Evolutionary conservation across 2,329 filamentous ascomycete species (phyloP).

Genomic region (Thelonectria discophora): DNA sequence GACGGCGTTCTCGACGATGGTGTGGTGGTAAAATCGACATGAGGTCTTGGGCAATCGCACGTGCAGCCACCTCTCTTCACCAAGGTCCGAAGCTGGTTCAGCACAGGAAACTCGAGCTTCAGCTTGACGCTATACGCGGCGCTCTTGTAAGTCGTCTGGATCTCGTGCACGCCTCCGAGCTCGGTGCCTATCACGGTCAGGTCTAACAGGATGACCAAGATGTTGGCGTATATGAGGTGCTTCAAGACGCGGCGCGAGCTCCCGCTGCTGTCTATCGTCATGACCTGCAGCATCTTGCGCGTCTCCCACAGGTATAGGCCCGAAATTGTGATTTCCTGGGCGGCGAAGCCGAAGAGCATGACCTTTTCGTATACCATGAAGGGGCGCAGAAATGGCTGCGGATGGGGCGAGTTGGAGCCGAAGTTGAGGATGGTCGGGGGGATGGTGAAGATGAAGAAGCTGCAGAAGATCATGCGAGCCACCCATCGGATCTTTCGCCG

Average conservation of each 20-base stretch:
- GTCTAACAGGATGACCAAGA: conserved; percentile 17
- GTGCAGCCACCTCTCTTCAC: neutral
- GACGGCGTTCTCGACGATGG: neutral
- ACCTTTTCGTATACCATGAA: conserved; percentile 18
- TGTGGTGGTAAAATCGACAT: neutral
- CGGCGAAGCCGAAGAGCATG: conserved; percentile 9
- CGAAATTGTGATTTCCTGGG: conserved; percentile 22
- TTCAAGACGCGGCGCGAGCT: conserved; percentile 7
- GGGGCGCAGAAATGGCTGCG: conserved; percentile 44
- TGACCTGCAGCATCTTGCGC: conserved; percentile 15
- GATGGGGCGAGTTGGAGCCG: conserved; percentile 47
- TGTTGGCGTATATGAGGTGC: conserved; percentile 18
- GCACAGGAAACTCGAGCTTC: conserved; percentile 16
- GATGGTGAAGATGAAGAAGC: conserved; percentile 14
- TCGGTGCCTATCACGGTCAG: conserved; percentile 14
- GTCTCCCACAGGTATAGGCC: conserved; percentile 16
- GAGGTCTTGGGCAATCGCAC: neutral
- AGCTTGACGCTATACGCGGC: conserved; percentile 20
- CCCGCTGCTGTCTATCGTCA: neutral
- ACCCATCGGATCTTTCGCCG: conserved; percentile 13
- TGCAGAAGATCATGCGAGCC: conserved; percentile 10
- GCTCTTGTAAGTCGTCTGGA: conserved; percentile 21
- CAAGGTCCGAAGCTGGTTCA: conserved; percentile 3
- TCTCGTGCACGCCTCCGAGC: conserved; percentile 6
- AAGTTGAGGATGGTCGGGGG: conserved; percentile 35